phyloP scores from a whole-genome alignment of 768 basidiomycete species.

The Trametes maxima region DNA sequence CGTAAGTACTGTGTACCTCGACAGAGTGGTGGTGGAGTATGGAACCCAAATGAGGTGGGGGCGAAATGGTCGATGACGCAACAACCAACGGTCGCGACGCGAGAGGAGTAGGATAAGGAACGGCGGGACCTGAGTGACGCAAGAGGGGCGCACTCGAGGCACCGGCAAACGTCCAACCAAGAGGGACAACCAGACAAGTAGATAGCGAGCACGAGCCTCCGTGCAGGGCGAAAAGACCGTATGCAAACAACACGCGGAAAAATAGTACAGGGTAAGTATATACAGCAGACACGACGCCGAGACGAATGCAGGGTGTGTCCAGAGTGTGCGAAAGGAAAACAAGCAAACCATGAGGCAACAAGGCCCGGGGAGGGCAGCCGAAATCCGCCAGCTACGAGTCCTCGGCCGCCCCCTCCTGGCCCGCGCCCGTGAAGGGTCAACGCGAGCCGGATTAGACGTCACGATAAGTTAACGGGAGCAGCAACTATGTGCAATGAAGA shows the following conservation, averaged over 20 bases:
- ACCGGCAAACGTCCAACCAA: background rate
- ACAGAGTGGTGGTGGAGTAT: background rate
- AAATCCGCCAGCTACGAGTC: background rate
- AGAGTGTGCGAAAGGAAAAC: background rate
- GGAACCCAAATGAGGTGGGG: background rate
- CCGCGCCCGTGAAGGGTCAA: background rate
- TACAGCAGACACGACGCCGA: constrained; percentile 1
- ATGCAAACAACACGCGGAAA: background rate
- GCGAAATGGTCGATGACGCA: background rate
- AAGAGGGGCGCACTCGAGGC: background rate
- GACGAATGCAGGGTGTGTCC: background rate
- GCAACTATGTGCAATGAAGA: constrained; percentile 20
- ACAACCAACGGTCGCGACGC: background rate
- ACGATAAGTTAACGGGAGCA: constrained; percentile 23
- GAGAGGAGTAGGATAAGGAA: background rate
- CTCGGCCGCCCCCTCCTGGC: background rate
- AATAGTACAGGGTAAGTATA: background rate
- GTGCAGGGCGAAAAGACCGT: background rate
- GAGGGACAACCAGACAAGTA: background rate
- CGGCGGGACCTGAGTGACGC: background rate
- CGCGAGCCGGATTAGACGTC: constrained; percentile 22
- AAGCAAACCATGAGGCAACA: background rate
- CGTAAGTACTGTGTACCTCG: too few relatives aligned
- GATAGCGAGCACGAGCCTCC: background rate
- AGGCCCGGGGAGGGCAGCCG: background rate